Evolutionary conservation across 208 protist genomes (phyloP).

Genomic region (Herpetomonas tarakana): DNA sequence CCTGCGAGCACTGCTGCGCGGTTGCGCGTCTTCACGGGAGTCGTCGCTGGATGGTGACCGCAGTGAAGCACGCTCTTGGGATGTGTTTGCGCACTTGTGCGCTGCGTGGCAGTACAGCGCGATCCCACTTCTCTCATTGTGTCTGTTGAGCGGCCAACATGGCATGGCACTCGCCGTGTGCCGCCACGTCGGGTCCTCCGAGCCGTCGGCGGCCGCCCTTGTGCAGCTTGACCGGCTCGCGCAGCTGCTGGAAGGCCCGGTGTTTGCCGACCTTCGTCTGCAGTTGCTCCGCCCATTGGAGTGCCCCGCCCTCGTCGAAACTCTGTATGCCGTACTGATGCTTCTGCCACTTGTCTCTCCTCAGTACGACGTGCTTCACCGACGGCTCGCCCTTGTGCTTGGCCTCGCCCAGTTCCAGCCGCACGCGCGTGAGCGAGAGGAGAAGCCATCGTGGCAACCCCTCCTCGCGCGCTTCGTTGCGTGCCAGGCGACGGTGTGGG

Average conservation of each 20-base stretch:
- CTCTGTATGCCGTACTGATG: constrained; percentile 96
- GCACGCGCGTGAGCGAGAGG: no score
- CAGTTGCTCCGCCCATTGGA: constrained; percentile 85
- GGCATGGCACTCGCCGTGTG: constrained; percentile 63
- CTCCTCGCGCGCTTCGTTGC: no score
- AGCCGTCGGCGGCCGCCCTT: constrained; percentile 91
- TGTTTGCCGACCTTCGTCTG: constrained; percentile 92
- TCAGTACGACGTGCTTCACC: constrained; percentile 63
- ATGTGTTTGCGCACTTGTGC: constrained; percentile 68
- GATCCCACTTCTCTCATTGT: constrained; percentile 89
- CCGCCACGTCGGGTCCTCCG: constrained; percentile 55
- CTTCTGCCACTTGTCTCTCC: constrained; percentile 94
- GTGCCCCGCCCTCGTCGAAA: constrained; percentile 87
- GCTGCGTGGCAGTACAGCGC: constrained; percentile 89
- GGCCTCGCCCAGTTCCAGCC: constrained; percentile 27
- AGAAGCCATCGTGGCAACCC: no score
- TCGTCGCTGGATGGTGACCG: neutral
- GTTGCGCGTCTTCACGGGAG: constrained; percentile 17
- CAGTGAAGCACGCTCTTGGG: constrained; percentile 6
- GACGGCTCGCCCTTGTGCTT: constrained; percentile 36
- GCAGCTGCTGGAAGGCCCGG: constrained; percentile 95
- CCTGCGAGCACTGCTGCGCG: constrained; percentile 68
- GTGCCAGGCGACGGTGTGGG: no score
- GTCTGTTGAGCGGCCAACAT: constrained; percentile 89
- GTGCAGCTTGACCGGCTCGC: constrained; percentile 96